These are phyloP conservation scores for Saposhnikovia divaricata DNA, from an alignment of 129 eudicot species.

Conservation along the genomic window DNA sequence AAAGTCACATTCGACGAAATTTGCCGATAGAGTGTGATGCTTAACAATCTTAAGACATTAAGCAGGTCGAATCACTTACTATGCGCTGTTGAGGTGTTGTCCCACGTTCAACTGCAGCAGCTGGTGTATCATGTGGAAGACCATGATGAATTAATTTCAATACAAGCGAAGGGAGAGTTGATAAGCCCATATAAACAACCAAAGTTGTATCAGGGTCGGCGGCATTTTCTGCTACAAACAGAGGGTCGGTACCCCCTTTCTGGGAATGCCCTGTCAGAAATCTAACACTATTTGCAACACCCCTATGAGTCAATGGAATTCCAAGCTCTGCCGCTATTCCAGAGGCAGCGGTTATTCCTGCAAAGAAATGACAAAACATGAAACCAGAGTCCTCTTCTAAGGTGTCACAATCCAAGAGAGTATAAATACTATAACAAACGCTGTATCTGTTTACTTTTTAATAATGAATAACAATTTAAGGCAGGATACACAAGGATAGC, in stretches of 20 bases:
- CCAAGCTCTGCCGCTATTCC: conserved; percentile 97
- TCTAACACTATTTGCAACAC: conserved; percentile 89
- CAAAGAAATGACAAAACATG: conserved; percentile 4
- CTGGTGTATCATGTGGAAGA: conserved; percentile 75
- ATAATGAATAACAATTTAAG: no score
- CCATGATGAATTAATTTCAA: conserved; percentile 62
- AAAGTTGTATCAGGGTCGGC: conserved; percentile 91
- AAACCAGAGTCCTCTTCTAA: neutral
- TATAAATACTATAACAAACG: no score
- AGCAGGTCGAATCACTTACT: conserved; percentile 29
- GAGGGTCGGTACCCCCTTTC: conserved; percentile 90
- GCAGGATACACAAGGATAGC: no score
- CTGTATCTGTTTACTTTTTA: no score
- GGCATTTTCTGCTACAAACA: conserved; percentile 88
- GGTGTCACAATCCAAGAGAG: neutral
- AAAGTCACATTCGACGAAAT: neutral
- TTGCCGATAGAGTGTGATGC: neutral
- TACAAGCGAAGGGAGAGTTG: conserved; percentile 88
- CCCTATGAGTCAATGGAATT: conserved; percentile 93
- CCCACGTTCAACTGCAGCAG: conserved; percentile 92
- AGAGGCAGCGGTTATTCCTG: conserved; percentile 98
- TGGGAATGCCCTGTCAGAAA: conserved; percentile 94
- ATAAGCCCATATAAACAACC: conserved; percentile 89
- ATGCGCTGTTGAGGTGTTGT: conserved; percentile 96
- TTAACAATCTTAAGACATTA: neutral